Base-by-base conservation (phyloP, 768 basidiomycete genomes). In the Macrolepiota dolichaula region DNA sequence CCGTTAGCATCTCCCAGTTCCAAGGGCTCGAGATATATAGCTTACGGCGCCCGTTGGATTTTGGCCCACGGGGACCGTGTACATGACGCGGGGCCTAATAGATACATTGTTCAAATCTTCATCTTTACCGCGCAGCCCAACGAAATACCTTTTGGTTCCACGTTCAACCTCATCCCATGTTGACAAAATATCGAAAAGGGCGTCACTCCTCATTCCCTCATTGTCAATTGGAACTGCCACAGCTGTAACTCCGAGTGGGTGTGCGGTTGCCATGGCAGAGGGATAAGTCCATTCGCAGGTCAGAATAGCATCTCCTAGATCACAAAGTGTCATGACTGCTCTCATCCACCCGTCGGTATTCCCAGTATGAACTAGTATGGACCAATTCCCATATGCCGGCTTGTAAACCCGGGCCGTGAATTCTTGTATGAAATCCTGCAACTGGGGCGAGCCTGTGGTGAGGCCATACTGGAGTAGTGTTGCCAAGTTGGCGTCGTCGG, bases 41-140 rank as follows among this genome's bases (percentile, higher is more conserved):
- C 85, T 74, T 62, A 88, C 87, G 24, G 81, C 75, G 19, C 92
- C 92, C 4, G 85, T 88, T 4, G 92, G 93, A 71, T 94, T 94
- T 73, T 94, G 91, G 27, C 90, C 91, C n/a, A 91, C 79, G 0
- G 91, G 89, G 12, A 92, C 78, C 3, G 85, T 88, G 69, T 91
- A 91, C 72, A 91, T 78, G 32, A 91, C 81, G 66, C 82, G 87
- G 40, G 89, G 89, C 38, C 87, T 88, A 59, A 2, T 32, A 12
- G 50, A 13, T 35, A 22, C 36, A 46, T 19, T 49, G 17, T n/a
- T 4, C 46, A 44, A 50, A n/a, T 15, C 6, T 27, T 19, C 24
- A 19, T 9, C 17, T 19, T 40, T 3, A 54, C 22, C n/a, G 22
- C 22, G 7, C 32, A 44, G 57, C 22, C 12, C 17, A 9, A 60